Base-by-base conservation (phyloP, 495 filamentous ascomycete species). In the Entonaema liquescens region DNA sequence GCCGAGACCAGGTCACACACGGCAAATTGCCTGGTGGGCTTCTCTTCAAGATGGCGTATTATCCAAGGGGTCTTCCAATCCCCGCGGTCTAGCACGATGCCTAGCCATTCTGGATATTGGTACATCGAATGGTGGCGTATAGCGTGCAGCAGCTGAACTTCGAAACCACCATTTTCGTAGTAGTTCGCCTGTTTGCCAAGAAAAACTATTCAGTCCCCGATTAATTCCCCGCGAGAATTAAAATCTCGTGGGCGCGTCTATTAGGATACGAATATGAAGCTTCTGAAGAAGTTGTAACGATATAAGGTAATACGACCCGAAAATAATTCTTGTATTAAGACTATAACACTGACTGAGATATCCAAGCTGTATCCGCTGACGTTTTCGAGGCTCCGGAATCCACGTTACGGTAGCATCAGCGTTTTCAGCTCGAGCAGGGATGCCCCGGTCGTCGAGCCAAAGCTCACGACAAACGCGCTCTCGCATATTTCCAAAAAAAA, bases 111-210 rank as follows among this genome's bases (percentile, higher is more conserved):
- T 72, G 49, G 70, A 68, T 35, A 33, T 53, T 50, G 57, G 65
- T 68, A 61, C 56, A 65, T 73, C 50, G 42, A 33, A 68, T 73
- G 61, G 70, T 73, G 70, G 70, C 70, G 60, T 68, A 52, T 68
- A 68, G 56, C 70, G 70, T 73, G 65, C 70, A 73, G 65, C 65
- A 73, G 70, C 70, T 73, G 70, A 73, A 73, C 61, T 11, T 73
- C 50, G 70, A 68, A 25, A 38, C 21, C 50, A 17, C 70, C 70
- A 62, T 68, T 68, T 72, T 62, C 23, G 61, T 44, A 59, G 67
- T 52, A 65, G 55, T 26, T 23, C 31, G 47, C 28, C 59, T 60
- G 60, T 55, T 31, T 65, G 65, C 65, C 61, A 73, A 68, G 65
- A 47, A 63, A 63, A 40, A 47, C 44, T 0, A 50, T 49, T 49